These are phyloP conservation scores for Aspergillus eucalypticola DNA, from an alignment of 2,329 filamentous ascomycete genomes.

Conservation along the genomic window DNA sequence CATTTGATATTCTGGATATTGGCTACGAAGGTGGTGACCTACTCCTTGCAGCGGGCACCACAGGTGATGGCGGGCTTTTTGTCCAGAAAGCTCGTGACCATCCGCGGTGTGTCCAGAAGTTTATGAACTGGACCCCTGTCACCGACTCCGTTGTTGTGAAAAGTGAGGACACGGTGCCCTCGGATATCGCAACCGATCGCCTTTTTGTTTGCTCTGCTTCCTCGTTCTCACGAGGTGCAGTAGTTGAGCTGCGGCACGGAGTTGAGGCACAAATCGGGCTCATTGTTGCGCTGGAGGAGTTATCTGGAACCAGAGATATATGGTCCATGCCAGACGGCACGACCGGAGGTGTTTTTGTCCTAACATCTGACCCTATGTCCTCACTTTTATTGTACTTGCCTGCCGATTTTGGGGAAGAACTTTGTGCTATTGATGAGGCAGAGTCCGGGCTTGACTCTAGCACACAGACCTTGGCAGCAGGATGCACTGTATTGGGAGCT, in stretches of 20 bases:
- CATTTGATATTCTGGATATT: constrained; percentile 71
- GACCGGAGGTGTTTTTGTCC: constrained; percentile 38
- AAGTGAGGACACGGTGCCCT: constrained; percentile 15
- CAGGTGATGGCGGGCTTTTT: constrained; percentile 75
- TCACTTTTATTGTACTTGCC: constrained; percentile 43
- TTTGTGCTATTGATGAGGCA: constrained; percentile 41
- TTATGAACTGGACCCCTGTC: constrained; percentile 63
- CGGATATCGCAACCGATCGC: constrained; percentile 50
- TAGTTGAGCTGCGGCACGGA: constrained; percentile 70
- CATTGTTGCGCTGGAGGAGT: constrained; percentile 42
- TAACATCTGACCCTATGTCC: constrained; percentile 46
- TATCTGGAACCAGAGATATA: constrained; percentile 43
- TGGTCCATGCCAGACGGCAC: constrained; percentile 44
- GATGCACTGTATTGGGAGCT: constrained; percentile 34
- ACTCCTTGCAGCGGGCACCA: constrained; percentile 76
- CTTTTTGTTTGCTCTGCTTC: constrained; percentile 69
- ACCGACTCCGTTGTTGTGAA: constrained; percentile 47
- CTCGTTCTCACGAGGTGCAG: constrained; percentile 57
- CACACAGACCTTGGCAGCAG: constrained; percentile 47
- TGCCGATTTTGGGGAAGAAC: constrained; percentile 39
- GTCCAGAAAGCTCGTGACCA: constrained; percentile 63
- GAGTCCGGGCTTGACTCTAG: constrained; percentile 44
- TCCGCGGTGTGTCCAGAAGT: constrained; percentile 57
- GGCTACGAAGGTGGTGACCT: constrained; percentile 70
- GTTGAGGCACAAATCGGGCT: constrained; percentile 66